phyloP scores from a whole-genome alignment of 2,329 filamentous ascomycete species.

The Colletotrichum falcatum region DNA sequence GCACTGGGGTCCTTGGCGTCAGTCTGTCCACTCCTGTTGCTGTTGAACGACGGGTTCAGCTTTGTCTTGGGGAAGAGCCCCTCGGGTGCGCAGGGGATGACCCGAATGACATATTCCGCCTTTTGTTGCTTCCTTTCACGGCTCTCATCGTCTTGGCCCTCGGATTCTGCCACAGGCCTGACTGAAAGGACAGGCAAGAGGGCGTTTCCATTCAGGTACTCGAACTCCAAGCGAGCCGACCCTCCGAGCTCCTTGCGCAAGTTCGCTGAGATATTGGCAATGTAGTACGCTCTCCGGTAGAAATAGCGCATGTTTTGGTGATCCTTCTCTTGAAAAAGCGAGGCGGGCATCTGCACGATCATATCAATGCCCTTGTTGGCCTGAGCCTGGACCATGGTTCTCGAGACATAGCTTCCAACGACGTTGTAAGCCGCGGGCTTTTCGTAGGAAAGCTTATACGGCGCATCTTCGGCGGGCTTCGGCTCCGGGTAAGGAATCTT shows the following conservation, averaged over 20 bases:
- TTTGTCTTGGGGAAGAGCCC: slow-evolving; percentile 78
- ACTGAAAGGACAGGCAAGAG: slow-evolving; percentile 76
- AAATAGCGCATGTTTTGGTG: slow-evolving; percentile 94
- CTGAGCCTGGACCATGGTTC: slow-evolving; percentile 77
- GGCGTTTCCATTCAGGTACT: slow-evolving; percentile 77
- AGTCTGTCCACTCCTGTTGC: slow-evolving; percentile 69
- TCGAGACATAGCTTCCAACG: slow-evolving; percentile 86
- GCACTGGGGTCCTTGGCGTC: slow-evolving; percentile 54
- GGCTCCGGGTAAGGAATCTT: slow-evolving; percentile 89
- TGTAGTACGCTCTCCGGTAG: slow-evolving; percentile 91
- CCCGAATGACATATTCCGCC: slow-evolving; percentile 71
- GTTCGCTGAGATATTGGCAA: slow-evolving; percentile 82
- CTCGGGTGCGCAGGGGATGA: slow-evolving; percentile 80
- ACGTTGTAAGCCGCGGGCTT: slow-evolving; percentile 86
- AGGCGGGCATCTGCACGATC: slow-evolving; percentile 84
- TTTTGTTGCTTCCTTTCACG: slow-evolving; percentile 43
- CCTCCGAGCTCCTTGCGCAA: slow-evolving; percentile 69
- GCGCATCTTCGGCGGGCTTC: slow-evolving; percentile 77
- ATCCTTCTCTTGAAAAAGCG: slow-evolving; percentile 92
- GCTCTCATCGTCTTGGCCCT: slow-evolving; percentile 42
- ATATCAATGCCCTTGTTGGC: slow-evolving; percentile 77
- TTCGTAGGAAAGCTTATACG: slow-evolving; percentile 84
- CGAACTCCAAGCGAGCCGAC: slow-evolving; percentile 71
- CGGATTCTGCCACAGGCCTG: slow-evolving; percentile 50
- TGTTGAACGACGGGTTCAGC: slow-evolving; percentile 76